These are phyloP conservation scores for Fusarium udum DNA, from an alignment of 2,329 filamentous ascomycete genomes.

Conservation along the genomic window DNA sequence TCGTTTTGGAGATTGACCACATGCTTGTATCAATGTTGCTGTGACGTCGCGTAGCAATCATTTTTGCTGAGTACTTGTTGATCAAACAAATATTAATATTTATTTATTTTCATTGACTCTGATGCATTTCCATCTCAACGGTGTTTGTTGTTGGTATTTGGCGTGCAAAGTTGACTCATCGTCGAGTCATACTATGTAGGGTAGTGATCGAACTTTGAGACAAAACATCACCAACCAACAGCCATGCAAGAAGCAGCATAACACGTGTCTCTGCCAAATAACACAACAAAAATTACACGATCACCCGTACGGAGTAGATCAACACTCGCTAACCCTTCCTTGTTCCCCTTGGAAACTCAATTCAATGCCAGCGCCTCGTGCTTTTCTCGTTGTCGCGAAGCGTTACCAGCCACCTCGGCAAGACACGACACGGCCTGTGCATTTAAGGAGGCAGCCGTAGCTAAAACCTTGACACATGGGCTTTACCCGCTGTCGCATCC, in stretches of 20 bases:
- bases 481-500: not conserved
- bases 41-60: not conserved
- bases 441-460: not conserved
- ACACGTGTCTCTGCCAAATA: not conserved
- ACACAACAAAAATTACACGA: accelerated
- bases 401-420: not conserved
- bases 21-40: not conserved
- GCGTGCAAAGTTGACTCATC: not conserved
- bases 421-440: not conserved
- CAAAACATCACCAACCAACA: not conserved
- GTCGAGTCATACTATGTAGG: not conserved
- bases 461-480: not conserved
- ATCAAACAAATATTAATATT: no score
- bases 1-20: not conserved
- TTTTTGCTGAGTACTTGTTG: not conserved
- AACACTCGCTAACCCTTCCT: not conserved
- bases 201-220: not conserved
- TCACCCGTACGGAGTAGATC: accelerated
- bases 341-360: not conserved
- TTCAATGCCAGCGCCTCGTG: not conserved
- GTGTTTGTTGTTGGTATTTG: no score
- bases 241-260: not conserved
- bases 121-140: accelerated
- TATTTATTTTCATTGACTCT: not conserved
- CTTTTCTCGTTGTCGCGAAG: not conserved